phyloP scores from a whole-genome alignment of 495 filamentous ascomycete species.

The Penicillium desertorum region DNA sequence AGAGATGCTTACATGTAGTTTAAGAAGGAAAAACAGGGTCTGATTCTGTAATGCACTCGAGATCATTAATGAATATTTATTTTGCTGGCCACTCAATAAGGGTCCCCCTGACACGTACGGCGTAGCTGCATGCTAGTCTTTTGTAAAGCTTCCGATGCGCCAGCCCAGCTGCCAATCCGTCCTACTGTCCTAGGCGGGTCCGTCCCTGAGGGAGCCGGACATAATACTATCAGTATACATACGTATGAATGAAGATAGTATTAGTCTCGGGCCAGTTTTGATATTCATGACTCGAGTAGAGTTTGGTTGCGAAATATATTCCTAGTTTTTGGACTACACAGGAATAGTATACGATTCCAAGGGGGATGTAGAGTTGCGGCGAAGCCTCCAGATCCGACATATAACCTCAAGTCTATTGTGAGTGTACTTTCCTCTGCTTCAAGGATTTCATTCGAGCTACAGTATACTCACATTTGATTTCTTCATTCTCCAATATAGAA shows the following conservation, averaged over 20 bases:
- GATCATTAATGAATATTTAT: not conserved
- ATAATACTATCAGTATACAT: not conserved
- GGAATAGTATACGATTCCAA: not conserved
- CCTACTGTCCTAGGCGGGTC: constrained; percentile 11
- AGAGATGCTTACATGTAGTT: not conserved
- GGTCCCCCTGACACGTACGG: not conserved
- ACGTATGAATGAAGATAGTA: not conserved
- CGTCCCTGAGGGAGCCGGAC: not conserved
- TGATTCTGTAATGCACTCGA: not conserved
- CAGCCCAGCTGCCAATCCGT: constrained; percentile 12
- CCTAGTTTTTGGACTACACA: not conserved
- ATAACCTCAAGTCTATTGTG: constrained; percentile 9
- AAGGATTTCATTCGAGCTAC: not conserved
- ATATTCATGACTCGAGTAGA: not conserved
- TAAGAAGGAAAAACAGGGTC: not conserved
- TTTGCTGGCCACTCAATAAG: not conserved
- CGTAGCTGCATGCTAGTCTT: not conserved
- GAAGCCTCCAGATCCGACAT: constrained; percentile 3
- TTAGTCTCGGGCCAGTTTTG: not conserved
- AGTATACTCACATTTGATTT: not conserved
- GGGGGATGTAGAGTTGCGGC: not conserved
- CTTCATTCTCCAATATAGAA: not conserved
- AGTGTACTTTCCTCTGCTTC: not conserved
- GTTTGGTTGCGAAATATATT: not conserved
- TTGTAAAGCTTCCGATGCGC: constrained; percentile 3